Evolutionary conservation across 2,329 filamentous ascomycete genomes (phyloP), one percentile per base, ranked within the genome.

Genomic region (Arthroderma sp.): DNA sequence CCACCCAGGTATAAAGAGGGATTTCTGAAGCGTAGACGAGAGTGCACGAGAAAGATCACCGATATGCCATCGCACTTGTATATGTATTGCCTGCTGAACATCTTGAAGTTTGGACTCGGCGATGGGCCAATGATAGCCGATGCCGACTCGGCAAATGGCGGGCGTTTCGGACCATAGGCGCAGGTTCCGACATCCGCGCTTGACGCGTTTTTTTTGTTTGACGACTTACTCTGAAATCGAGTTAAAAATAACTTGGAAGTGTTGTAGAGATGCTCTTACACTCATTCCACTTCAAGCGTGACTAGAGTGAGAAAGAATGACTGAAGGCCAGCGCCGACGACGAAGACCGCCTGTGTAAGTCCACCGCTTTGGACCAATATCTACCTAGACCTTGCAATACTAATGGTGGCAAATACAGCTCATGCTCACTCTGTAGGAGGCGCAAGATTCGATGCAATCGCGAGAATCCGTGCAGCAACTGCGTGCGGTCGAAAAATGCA

Each of bases 371-470:
- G 15, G 6, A 6, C 45, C 38, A 32, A 27, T 41, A 41, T 39
- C 31, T 11, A 29, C 29, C n/a, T 36, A 10, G 39, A 41, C 50
- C 15, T 55, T 36, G 53, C 42, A 40, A 9, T 33, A 2, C 38
- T 9, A 30, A 3, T 10, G 7, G 8, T 39, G 22, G 15, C 32
- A 34, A 9, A n/a, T 38, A 30, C 40, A 75, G 69, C 10, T 69
- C 76, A 1, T 80, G 76, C 55, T 62, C 69, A 50, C 65, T 75
- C 36, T 81, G 78, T 53, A 67, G 77, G 37, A 69, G 62, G 45
- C 73, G 76, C 36, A 82, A 81, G 57, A 73, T 81, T 47, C 69
- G 71, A 39, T 81, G 78, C 54, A 73, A 81, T 53, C 72, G 74
- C 40, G 70, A 71, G 47, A 58, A 62, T 5, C 78, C 78, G 1